Evolutionary conservation across 148 eudicot species (phyloP).

Genomic region (Rhododendron henanense): DNA sequence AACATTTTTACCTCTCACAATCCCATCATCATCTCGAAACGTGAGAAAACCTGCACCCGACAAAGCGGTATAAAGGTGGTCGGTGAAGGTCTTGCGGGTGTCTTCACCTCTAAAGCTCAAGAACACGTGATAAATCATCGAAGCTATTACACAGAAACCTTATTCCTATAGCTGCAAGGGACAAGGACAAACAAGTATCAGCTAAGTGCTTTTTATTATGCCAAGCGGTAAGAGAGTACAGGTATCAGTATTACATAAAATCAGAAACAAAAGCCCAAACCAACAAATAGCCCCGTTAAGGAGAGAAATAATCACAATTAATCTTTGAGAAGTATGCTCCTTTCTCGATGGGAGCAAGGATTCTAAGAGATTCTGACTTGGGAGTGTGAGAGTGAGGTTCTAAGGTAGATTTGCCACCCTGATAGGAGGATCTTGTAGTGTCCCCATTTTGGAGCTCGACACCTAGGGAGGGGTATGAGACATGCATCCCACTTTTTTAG

Average conservation of each 20-base stretch:
- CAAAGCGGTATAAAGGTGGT: neutral
- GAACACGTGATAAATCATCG: neutral
- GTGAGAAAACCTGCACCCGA: neutral
- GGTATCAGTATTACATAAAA: neutral
- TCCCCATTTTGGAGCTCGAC: no score
- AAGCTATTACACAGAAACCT: neutral
- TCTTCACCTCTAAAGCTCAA: neutral
- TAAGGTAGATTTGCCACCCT: no score
- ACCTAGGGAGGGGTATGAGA: no score
- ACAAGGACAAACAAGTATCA: neutral
- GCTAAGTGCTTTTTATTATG: neutral
- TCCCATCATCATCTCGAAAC: neutral
- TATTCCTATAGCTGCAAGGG: neutral
- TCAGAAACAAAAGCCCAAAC: fast-evolving
- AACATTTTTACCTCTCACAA: neutral
- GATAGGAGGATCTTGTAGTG: no score
- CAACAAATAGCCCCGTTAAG: no score
- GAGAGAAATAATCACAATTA: no score
- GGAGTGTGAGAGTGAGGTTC: no score
- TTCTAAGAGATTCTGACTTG: no score
- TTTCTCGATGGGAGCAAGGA: no score
- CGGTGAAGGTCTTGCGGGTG: neutral
- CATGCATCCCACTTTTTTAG: no score
- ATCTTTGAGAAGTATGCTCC: no score
- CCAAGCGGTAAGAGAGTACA: neutral